Percentiles rank a stretch among this genome's conserved stretches.
phyloP scores from a whole-genome alignment of 1,284 basidiomycete genomes.

The Sporisorium exsertum region DNA sequence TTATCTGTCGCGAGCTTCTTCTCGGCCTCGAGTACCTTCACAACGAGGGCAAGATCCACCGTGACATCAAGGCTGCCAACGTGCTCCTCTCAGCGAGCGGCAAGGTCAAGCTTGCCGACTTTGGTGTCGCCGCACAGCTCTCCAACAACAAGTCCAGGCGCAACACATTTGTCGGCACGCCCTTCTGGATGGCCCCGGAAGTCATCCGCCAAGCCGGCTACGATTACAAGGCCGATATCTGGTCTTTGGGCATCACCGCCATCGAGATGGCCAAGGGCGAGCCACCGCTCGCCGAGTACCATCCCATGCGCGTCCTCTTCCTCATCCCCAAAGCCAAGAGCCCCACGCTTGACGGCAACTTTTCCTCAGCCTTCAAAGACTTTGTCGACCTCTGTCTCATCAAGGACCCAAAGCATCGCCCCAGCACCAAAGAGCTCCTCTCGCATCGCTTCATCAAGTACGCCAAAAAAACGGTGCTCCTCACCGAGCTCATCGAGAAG shows the following conservation, averaged over 20 bases:
- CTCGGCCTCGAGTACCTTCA: conserved; percentile 96
- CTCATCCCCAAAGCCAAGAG: conserved; percentile 78
- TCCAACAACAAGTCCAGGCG: conserved; percentile 80
- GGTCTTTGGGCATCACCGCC: conserved; percentile 71
- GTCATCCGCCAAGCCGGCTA: conserved; percentile 93
- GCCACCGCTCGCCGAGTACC: conserved; percentile 71
- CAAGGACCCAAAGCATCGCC: conserved; percentile 89
- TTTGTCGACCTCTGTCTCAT: conserved; percentile 91
- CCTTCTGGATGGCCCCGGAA: conserved; percentile 98
- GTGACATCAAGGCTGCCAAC: conserved; percentile 99
- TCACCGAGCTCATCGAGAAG: conserved; percentile 84
- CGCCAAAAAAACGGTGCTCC: conserved; percentile 80
- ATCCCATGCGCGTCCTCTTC: conserved; percentile 72
- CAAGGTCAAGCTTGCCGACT: conserved; percentile 96
- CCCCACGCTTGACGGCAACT: conserved; percentile 86
- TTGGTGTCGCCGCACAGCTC: conserved; percentile 93
- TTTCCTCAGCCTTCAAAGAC: conserved; percentile 87
- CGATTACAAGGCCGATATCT: conserved; percentile 71
- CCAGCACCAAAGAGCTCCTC: conserved; percentile 88
- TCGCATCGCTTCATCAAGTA: conserved; percentile 90
- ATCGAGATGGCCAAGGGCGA: conserved; percentile 72
- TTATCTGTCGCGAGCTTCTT: conserved; percentile 91
- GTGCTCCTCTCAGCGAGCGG: conserved; percentile 89
- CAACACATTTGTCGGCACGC: conserved; percentile 90
- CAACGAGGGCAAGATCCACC: conserved; percentile 92